A percentile compares a stretch with the other conserved stretches of the same genome.
These are phyloP conservation scores for Candida tibetensis DNA, from an alignment of 805 yeast genomes.

Conservation along the genomic window DNA sequence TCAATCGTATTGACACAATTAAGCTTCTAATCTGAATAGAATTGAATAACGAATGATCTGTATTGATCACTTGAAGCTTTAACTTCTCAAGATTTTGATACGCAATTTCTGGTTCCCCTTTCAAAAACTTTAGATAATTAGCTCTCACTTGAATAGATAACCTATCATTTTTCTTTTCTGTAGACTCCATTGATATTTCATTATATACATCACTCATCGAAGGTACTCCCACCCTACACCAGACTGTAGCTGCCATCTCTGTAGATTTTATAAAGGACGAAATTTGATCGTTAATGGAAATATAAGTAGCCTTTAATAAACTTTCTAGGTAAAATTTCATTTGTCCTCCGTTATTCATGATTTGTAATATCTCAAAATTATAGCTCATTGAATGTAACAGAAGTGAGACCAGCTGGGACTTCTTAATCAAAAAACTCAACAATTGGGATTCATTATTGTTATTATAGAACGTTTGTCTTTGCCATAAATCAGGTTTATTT, in stretches of 20 bases:
- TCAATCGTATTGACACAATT: constrained; percentile 35
- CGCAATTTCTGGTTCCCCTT: constrained; percentile 42
- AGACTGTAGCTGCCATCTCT: constrained; percentile 43
- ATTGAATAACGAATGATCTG: constrained; percentile 40
- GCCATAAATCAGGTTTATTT: constrained; percentile 58
- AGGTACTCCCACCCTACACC: constrained; percentile 52
- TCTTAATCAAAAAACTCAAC: constrained; percentile 55
- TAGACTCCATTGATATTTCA: constrained; percentile 44
- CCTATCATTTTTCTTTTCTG: constrained; percentile 36
- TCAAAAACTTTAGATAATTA: constrained; percentile 26
- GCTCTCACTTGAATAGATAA: constrained; percentile 41
- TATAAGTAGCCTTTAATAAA: constrained; percentile 52
- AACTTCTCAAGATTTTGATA: constrained; percentile 33
- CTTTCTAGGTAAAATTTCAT: constrained; percentile 51
- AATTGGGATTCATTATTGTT: constrained; percentile 61
- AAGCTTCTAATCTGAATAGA: constrained; percentile 40
- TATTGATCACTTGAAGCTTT: constrained; percentile 16
- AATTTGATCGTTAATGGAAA: constrained; percentile 49
- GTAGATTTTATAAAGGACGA: constrained; percentile 46
- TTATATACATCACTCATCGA: constrained; percentile 46
- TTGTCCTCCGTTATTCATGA: constrained; percentile 50
- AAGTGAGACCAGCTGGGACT: constrained; percentile 49
- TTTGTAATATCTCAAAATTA: constrained; percentile 59
- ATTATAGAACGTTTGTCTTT: constrained; percentile 43
- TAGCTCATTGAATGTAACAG: constrained; percentile 58